Base-by-base conservation (phyloP, 202 grass and related monocot species). In the Hordeum pubiflorum region DNA sequence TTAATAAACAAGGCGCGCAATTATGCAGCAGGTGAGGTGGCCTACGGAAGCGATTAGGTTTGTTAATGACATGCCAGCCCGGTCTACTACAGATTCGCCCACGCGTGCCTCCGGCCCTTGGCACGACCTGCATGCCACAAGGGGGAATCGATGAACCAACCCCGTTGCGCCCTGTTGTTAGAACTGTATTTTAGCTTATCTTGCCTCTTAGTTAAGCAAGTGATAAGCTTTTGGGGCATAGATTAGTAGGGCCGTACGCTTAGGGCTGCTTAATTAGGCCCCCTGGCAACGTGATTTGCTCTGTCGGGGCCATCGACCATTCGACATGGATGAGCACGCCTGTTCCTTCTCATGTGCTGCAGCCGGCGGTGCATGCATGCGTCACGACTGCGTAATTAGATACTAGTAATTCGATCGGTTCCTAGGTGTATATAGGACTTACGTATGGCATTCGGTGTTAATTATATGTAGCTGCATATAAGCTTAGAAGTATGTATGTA, bases 111-210 rank as follows among this genome's bases (percentile, higher is more conserved):
- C 74, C 68, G 23, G 36, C 66, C 14, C 52, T 72, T 78, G 87
- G 37, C 64, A 39, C 67, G 40, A 43, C 59, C 58, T 56, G 29
- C 87, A 41, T 83, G 74, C 40, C 87, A 68, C 52, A 43, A 62
- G 52, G 14, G 17, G 48, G 59, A 68, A 60, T 20, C 31, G 23
- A 74, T 86, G 74, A 74, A 79, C 13, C 62, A 68, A 31, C 3
- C 22, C 67, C 74, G 69, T 81, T 52, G 26, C 67, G 40, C 4
- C 50, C 18, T 54, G 6, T 54, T 54, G 79, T 24, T 26, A 29
- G 23, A 89, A 27, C 88, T 20, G 75, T 89, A 83, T 83, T 79
- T 4, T 86, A 89, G 34, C 18, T 89, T 86, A 89, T 89, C 88
- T 46, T 31, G 18, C 15, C 73, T 10, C 34, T 79, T 89, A 4